phyloP scores from a whole-genome alignment of 257 asterid genomes.

The Plantago major region DNA sequence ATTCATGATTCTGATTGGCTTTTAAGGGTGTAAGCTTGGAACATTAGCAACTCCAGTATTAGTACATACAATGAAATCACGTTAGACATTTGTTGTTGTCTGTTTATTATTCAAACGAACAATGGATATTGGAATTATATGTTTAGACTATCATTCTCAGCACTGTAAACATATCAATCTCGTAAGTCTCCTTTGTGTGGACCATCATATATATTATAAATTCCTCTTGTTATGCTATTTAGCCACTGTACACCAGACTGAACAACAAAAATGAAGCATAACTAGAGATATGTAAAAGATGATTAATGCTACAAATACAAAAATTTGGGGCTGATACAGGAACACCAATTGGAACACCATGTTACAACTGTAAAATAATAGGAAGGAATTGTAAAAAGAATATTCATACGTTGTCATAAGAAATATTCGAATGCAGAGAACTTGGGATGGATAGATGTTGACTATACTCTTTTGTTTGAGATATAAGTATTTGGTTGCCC shows the following conservation, averaged over 20 bases:
- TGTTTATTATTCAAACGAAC: neutral
- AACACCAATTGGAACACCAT: slow-evolving; percentile 13
- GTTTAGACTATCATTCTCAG: slow-evolving; percentile 27
- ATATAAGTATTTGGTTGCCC: too few relatives aligned
- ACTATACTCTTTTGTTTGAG: neutral
- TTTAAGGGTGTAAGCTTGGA: neutral
- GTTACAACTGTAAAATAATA: neutral
- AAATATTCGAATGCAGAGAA: too few relatives aligned
- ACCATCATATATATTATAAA: slow-evolving; percentile 5
- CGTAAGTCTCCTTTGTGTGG: slow-evolving; percentile 13
- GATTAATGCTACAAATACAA: too few relatives aligned
- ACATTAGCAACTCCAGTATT: too few relatives aligned
- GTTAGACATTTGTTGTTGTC: neutral
- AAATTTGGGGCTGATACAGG: too few relatives aligned
- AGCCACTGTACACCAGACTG: slow-evolving; percentile 21
- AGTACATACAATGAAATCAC: too few relatives aligned
- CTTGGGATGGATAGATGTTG: too few relatives aligned
- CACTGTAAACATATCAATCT: slow-evolving; percentile 19
- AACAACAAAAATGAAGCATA: too few relatives aligned
- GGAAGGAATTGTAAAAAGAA: neutral
- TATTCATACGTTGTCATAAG: neutral
- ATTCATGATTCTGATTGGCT: neutral
- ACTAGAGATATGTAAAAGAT: too few relatives aligned
- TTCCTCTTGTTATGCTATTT: slow-evolving; percentile 16
- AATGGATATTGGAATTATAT: too few relatives aligned